Conservation (phyloP, 306 rosid species). For the Vigna hirtella region DNA sequence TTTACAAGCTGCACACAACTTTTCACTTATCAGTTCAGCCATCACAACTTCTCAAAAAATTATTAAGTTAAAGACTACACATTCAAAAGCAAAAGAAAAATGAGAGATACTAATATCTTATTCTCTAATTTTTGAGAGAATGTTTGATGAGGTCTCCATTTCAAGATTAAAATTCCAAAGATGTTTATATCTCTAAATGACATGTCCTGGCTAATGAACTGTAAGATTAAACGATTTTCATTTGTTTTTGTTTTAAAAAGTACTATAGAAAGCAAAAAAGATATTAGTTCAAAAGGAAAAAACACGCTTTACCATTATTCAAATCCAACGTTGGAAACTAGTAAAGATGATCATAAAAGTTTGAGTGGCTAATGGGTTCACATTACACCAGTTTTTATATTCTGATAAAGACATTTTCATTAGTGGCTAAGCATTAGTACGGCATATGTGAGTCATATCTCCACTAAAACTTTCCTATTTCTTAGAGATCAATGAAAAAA, state of each 20-base stretch:
- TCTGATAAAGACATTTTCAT: constrained; percentile 7
- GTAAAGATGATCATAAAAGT: neutral
- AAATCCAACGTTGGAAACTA: neutral
- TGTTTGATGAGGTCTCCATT: neutral
- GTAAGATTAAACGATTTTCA: neutral
- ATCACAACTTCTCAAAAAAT: neutral
- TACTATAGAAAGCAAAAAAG: neutral
- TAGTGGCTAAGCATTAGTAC: neutral
- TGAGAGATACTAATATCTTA: neutral
- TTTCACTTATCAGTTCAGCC: neutral
- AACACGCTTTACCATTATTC: neutral
- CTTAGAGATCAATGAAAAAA: neutral
- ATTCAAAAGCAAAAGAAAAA: neutral
- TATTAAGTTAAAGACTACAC: neutral
- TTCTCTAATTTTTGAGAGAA: neutral
- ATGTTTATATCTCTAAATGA: too few species aligned
- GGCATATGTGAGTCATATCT: neutral
- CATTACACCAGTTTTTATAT: neutral
- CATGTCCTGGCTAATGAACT: too few species aligned
- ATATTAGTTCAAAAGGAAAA: neutral
- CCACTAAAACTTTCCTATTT: neutral
- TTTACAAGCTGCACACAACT: constrained; percentile 58
- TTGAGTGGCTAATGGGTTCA: neutral
- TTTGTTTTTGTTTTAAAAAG: neutral
- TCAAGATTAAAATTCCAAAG: too few species aligned